Percentiles rank a stretch among this genome's conserved stretches.
Conservation (phyloP, 768 basidiomycete species). For the Suillus hirtellus region DNA sequence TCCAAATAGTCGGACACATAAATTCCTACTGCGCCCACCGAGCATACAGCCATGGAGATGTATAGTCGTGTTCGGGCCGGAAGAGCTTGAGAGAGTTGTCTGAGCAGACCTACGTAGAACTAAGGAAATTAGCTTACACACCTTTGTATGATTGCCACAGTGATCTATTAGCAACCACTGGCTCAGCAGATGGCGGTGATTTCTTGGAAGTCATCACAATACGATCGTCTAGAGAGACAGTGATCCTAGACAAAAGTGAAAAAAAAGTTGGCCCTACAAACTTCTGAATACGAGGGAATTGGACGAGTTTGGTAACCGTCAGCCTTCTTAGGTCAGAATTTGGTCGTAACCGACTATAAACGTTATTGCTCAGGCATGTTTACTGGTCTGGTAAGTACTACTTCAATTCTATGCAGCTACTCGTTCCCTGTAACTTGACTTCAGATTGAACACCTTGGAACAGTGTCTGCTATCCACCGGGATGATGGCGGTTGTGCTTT, state of each 20-base stretch:
- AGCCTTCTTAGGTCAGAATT: background rate
- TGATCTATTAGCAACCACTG: constrained; percentile 19
- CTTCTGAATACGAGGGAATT: background rate
- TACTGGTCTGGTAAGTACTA: constrained; percentile 67
- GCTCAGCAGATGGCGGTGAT: constrained; percentile 10
- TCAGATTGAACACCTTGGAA: constrained; percentile 90
- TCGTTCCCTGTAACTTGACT: constrained; percentile 14
- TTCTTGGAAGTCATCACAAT: constrained; percentile 9
- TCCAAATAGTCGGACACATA: constrained; percentile 54
- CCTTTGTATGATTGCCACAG: constrained; percentile 50
- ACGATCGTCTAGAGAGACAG: background rate
- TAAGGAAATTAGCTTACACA: constrained; percentile 16
- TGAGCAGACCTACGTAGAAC: constrained; percentile 16
- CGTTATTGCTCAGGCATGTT: constrained; percentile 50
- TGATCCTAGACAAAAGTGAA: background rate
- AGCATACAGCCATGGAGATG: constrained; percentile 49
- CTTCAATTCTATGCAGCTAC: background rate
- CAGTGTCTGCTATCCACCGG: constrained; percentile 59
- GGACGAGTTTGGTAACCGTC: background rate
- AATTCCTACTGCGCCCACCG: constrained; percentile 48
- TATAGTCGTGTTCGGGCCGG: constrained; percentile 54
- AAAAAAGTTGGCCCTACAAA: background rate
- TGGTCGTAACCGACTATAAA: background rate
- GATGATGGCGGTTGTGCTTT: constrained; percentile 82
- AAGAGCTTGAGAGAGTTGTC: constrained; percentile 39